Percentiles rank a stretch among this genome's conserved stretches.
Conservation (phyloP, 2,329 filamentous ascomycete genomes). For the Arthroderma uncinatum region DNA sequence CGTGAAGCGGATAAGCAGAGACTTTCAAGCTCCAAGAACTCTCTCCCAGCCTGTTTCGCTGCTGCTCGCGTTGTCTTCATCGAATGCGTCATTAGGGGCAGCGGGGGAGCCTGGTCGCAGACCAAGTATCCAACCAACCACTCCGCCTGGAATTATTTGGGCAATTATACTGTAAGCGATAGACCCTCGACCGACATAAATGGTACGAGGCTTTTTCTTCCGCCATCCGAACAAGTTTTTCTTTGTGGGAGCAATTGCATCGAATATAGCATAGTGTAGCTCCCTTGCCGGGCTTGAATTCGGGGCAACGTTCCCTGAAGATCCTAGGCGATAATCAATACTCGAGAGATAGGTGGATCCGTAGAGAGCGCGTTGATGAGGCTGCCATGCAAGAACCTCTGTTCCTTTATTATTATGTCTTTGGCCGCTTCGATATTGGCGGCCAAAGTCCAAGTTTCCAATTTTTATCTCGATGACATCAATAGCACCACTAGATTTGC, state of each 20-base stretch:
- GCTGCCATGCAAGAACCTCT: conserved; percentile 51
- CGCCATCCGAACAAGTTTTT: conserved; percentile 31
- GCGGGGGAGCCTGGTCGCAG: conserved; percentile 38
- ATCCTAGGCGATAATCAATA: conserved; percentile 32
- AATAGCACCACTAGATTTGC: conserved; percentile 37
- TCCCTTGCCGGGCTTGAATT: conserved; percentile 63
- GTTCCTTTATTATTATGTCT: conserved; percentile 36
- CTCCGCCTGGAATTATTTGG: conserved; percentile 59
- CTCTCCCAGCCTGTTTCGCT: conserved; percentile 30
- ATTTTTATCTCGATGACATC: conserved; percentile 80
- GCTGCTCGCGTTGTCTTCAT: conserved; percentile 20
- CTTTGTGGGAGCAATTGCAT: conserved; percentile 56
- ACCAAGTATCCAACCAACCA: conserved; percentile 93
- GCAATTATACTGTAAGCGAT: conserved; percentile 78
- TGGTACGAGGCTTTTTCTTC: conserved; percentile 40
- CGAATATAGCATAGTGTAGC: conserved; percentile 79
- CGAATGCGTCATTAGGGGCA: conserved; percentile 12
- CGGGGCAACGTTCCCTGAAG: conserved; percentile 27
- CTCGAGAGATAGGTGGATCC: conserved; percentile 34
- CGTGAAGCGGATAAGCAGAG: conserved; percentile 12
- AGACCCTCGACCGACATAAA: conserved; percentile 76
- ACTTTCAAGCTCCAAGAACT: conserved; percentile 13
- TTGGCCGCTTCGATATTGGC: conserved; percentile 40
- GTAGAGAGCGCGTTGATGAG: conserved; percentile 43
- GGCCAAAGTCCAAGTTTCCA: conserved; percentile 76